Conservation (phyloP, 176 grass and related monocot genomes). For the Cenchrus purpureus region DNA sequence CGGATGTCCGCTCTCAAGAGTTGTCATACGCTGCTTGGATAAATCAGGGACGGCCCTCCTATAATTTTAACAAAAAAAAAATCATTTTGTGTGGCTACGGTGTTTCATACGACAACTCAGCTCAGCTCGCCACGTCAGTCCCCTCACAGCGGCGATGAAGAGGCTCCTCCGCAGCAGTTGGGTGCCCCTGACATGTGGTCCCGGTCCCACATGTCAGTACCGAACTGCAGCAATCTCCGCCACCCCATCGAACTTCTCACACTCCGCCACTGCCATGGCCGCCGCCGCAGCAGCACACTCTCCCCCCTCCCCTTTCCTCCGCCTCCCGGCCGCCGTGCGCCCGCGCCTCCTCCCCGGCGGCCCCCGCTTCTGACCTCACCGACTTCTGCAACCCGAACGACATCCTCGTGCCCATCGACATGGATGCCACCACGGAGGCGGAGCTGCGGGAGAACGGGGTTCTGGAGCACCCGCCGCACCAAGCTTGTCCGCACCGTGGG, state of each 20-base stretch:
- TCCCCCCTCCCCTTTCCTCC: slow-evolving; percentile 35
- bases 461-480: slow-evolving; percentile 93
- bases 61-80: too few relatives aligned
- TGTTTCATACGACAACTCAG: neutral
- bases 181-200: too few relatives aligned
- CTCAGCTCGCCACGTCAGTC: neutral
- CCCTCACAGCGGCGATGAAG: neutral
- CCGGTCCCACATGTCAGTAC: neutral
- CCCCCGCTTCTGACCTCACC: slow-evolving; percentile 30
- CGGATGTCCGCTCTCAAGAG: too few relatives aligned
- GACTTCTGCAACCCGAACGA: slow-evolving; percentile 50
- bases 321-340: neutral
- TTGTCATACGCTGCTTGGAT: too few relatives aligned
- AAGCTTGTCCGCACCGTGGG: slow-evolving; percentile 97
- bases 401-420: slow-evolving; percentile 49
- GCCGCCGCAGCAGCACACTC: slow-evolving; percentile 33
- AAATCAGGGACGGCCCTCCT: too few relatives aligned
- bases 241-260: neutral
- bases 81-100: too few relatives aligned
- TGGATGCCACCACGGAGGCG: slow-evolving; percentile 72
- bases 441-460: slow-evolving; percentile 89
- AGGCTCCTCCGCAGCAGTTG: slow-evolving; percentile 28
- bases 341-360: neutral
- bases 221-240: neutral
- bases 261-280: slow-evolving; percentile 29